phyloP scores from a whole-genome alignment of 441 rosid species.

The Sinapis alba region DNA sequence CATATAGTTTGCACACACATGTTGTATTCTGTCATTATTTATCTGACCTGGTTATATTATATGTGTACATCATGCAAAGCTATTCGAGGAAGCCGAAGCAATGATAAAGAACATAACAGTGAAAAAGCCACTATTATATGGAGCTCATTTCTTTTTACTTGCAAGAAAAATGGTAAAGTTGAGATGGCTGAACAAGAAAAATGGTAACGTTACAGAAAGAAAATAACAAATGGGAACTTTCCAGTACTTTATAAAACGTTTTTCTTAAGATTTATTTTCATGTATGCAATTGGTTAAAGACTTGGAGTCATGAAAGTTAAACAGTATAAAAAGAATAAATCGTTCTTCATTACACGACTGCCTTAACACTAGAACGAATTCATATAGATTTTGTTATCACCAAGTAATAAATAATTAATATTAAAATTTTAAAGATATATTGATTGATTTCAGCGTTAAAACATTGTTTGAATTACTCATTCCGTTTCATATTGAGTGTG shows the following conservation, averaged over 20 bases:
- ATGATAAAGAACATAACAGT: conserved; percentile 49
- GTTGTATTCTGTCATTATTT: not conserved
- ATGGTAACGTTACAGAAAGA: not conserved
- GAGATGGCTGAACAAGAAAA: conserved; percentile 52
- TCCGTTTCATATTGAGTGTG: too few relatives aligned
- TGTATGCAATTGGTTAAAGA: not conserved
- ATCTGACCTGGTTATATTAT: not conserved
- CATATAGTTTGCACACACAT: not conserved
- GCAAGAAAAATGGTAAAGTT: conserved; percentile 48
- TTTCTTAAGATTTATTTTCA: not conserved
- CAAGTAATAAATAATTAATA: too few relatives aligned
- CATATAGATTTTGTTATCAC: too few relatives aligned
- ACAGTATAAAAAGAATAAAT: too few relatives aligned
- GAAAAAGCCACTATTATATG: conserved; percentile 51
- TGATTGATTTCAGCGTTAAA: too few relatives aligned
- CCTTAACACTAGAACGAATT: too few relatives aligned
- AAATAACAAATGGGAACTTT: not conserved
- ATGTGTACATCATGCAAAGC: not conserved
- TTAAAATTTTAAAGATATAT: too few relatives aligned
- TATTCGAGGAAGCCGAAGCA: conserved; percentile 55
- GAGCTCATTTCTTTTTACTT: conserved; percentile 58
- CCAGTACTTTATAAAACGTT: not conserved
- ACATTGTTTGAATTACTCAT: too few relatives aligned
- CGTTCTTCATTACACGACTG: too few relatives aligned
- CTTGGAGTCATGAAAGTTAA: conserved; percentile 10